Conservation (phyloP, 805 yeast species). For the Hanseniaspora taiwanica region DNA sequence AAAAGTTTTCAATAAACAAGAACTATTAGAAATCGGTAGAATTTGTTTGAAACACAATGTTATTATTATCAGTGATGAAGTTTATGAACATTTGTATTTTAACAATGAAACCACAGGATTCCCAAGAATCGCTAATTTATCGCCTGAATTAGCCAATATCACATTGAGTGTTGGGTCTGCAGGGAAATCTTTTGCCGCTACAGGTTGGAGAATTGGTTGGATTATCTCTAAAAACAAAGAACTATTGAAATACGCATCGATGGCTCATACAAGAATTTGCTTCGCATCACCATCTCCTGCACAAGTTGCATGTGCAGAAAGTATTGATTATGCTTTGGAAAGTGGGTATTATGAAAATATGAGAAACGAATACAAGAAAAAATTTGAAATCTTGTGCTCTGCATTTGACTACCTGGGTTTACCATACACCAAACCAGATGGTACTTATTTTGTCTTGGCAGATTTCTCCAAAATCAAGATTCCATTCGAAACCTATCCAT, state of each 20-base stretch:
- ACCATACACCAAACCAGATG: conserved; percentile 85
- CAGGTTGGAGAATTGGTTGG: conserved; percentile 99
- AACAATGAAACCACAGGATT: conserved; percentile 35
- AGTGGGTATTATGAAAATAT: conserved; percentile 60
- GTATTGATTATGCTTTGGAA: conserved; percentile 47
- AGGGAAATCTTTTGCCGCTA: conserved; percentile 96
- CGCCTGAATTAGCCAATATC: conserved; percentile 64
- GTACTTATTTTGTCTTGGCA: conserved; percentile 86
- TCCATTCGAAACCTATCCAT: conserved; percentile 50
- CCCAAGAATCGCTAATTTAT: conserved; percentile 72
- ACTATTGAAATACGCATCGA: conserved; percentile 62
- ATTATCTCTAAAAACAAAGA: conserved; percentile 69
- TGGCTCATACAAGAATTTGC: conserved; percentile 91
- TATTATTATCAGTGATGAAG: conserved; percentile 82
- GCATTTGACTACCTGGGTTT: conserved; percentile 78
- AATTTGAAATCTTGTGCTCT: conserved; percentile 58
- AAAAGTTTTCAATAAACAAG: conserved; percentile 68
- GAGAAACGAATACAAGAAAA: conserved; percentile 51
- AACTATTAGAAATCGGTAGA: conserved; percentile 61
- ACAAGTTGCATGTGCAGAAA: conserved; percentile 83
- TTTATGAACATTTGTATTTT: conserved; percentile 81
- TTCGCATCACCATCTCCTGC: conserved; percentile 83
- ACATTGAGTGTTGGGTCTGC: conserved; percentile 93
- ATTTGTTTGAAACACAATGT: conserved; percentile 78
- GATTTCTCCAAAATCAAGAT: conserved; percentile 73